Evolutionary conservation across 345 rosid species (phyloP).

Genomic region (Firmiana major): DNA sequence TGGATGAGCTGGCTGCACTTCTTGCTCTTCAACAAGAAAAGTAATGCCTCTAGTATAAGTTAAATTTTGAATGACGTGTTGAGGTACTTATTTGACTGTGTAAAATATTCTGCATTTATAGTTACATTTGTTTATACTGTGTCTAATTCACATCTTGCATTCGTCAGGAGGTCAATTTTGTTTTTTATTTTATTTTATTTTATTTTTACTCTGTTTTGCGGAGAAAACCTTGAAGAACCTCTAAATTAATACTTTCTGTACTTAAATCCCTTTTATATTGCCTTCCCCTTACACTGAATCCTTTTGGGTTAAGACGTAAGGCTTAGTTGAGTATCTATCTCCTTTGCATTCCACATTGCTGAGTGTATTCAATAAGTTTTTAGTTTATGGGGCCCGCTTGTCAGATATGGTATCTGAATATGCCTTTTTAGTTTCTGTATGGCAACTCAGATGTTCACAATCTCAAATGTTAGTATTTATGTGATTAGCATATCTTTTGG

Average conservation of each 20-base stretch:
- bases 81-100: neutral
- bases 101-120: neutral
- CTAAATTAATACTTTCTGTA: neutral
- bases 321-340: neutral
- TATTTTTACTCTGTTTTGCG: neutral
- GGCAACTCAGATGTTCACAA: neutral
- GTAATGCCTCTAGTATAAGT: constrained; percentile 38
- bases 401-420: neutral
- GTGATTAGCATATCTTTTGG: neutral
- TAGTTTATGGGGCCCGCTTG: neutral
- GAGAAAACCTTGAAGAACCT: neutral
- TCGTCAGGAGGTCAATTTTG: neutral
- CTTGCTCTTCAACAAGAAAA: constrained; percentile 83
- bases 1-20: constrained; percentile 91
- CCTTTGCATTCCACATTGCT: neutral
- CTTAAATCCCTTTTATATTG: neutral
- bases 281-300: neutral
- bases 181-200: neutral
- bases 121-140: neutral
- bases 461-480: too few relatives aligned
- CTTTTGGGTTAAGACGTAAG: neutral
- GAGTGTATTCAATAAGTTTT: neutral
- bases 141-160: neutral
- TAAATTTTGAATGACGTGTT: neutral
- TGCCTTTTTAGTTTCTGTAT: neutral